Percentiles rank a stretch among this genome's conserved stretches.
phyloP scores from a whole-genome alignment of 768 basidiomycete species.

The Termitomyces sp. region DNA sequence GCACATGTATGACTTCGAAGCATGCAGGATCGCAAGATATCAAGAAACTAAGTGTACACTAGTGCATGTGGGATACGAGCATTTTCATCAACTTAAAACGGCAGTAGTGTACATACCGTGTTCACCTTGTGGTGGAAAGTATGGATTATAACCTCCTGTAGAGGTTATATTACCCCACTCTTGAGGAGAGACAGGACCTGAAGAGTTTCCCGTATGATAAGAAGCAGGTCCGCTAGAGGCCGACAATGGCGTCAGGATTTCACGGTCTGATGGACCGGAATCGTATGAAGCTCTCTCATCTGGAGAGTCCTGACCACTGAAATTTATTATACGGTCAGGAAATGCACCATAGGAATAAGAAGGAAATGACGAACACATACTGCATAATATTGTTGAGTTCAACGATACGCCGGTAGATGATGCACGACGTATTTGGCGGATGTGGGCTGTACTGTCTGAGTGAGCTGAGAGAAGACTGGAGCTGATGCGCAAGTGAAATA shows the following conservation, averaged over 20 bases:
- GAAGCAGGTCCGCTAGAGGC: slow-evolving; percentile 46
- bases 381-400: slow-evolving; percentile 64
- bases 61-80: slow-evolving; percentile 7
- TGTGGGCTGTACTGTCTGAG: slow-evolving; percentile 64
- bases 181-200: slow-evolving; percentile 49
- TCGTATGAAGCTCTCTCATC: slow-evolving; percentile 51
- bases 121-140: slow-evolving; percentile 59
- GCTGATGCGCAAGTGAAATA: slow-evolving; percentile 59
- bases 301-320: slow-evolving; percentile 48
- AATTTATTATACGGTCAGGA: slow-evolving; percentile 8
- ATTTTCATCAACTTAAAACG: slow-evolving; percentile 46
- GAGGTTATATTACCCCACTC: slow-evolving; percentile 60
- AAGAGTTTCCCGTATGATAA: slow-evolving; percentile 39
- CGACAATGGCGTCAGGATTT: slow-evolving; percentile 53
- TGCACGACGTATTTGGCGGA: slow-evolving; percentile 48
- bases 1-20: slow-evolving; percentile 12
- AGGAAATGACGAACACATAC: slow-evolving; percentile 41
- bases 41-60: slow-evolving; percentile 13
- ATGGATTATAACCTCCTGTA: slow-evolving; percentile 56
- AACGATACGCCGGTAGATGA: slow-evolving; percentile 54
- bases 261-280: slow-evolving; percentile 61
- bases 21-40: slow-evolving; percentile 14
- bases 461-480: slow-evolving; percentile 53
- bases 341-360: background rate
- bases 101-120: slow-evolving; percentile 55